Conservation (phyloP, 345 rosid genomes). For the Clarkia xantiana region DNA sequence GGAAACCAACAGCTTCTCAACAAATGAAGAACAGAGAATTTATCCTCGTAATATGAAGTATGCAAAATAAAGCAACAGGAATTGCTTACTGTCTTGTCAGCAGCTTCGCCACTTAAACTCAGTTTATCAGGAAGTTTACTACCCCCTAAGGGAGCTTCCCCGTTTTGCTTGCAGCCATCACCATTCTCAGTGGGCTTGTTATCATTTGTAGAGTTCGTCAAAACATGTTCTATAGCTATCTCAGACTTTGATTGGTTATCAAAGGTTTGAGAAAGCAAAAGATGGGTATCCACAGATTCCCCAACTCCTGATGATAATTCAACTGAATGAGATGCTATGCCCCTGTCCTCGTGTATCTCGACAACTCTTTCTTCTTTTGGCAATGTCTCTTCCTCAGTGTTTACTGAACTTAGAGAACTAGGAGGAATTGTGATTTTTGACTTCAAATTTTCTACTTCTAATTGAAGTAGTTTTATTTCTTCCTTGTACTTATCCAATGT, state of each 20-base stretch:
- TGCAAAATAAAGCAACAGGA: slow-evolving; percentile 6
- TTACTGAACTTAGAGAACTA: slow-evolving; percentile 18
- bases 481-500: slow-evolving; percentile 38
- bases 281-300: slow-evolving; percentile 15
- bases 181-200: slow-evolving; percentile 18
- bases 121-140: slow-evolving; percentile 21
- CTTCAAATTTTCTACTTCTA: slow-evolving; percentile 43
- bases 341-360: slow-evolving; percentile 53
- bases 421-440: slow-evolving; percentile 16
- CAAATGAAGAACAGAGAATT: background rate
- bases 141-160: slow-evolving; percentile 22
- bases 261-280: slow-evolving; percentile 13
- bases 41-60: background rate
- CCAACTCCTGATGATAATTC: slow-evolving; percentile 15
- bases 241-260: slow-evolving; percentile 14
- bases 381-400: slow-evolving; percentile 22
- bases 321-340: slow-evolving; percentile 26
- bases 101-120: slow-evolving; percentile 28
- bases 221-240: slow-evolving; percentile 20
- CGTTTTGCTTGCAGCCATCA: slow-evolving; percentile 27
- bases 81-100: slow-evolving; percentile 45
- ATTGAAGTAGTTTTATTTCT: slow-evolving; percentile 42
- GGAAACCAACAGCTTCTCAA: slow-evolving; percentile 15
- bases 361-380: slow-evolving; percentile 46
- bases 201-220: slow-evolving; percentile 20